These are phyloP conservation scores for Pythium phragmitis DNA, from an alignment of 352 stramenopile species.

Conservation along the genomic window DNA sequence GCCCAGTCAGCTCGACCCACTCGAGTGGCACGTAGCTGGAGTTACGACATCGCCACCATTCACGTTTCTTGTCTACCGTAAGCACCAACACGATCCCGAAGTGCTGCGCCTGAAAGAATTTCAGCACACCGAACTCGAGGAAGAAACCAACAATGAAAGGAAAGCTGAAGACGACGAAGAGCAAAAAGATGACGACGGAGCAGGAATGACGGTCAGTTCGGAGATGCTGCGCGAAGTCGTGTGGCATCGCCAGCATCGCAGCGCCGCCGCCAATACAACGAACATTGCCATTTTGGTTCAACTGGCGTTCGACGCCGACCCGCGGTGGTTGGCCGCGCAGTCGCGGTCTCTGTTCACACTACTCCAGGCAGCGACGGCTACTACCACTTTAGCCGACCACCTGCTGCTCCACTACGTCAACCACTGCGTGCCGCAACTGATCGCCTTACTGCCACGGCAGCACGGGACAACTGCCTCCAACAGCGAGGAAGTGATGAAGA, in stretches of 20 bases:
- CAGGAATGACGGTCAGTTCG: too few relatives aligned
- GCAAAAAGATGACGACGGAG: background rate
- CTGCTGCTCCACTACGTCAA: constrained; percentile 23
- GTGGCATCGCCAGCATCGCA: constrained; percentile 22
- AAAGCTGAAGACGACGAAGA: background rate
- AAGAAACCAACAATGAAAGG: background rate
- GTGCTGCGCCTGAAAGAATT: constrained; percentile 3
- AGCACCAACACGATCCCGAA: constrained; percentile 27
- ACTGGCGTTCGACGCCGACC: constrained; percentile 6
- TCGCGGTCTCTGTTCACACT: constrained; percentile 6
- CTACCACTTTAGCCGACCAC: background rate
- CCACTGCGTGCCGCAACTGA: constrained; percentile 21
- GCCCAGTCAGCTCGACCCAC: background rate
- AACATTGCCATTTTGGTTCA: constrained; percentile 12
- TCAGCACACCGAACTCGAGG: background rate
- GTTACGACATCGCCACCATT: constrained; percentile 33
- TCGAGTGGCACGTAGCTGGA: constrained; percentile 30
- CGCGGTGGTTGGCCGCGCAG: constrained; percentile 4
- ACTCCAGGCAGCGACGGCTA: background rate
- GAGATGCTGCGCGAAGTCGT: constrained; percentile 2
- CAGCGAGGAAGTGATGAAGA: constrained; percentile 1
- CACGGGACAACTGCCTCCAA: background rate
- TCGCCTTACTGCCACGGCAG: background rate
- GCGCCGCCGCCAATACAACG: constrained; percentile 10
- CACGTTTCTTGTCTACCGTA: constrained; percentile 35